Evolutionary conservation across 352 stramenopile genomes (phyloP), one percentile per base, ranked within the genome.

Genomic region (Phytophthora tubulina): DNA sequence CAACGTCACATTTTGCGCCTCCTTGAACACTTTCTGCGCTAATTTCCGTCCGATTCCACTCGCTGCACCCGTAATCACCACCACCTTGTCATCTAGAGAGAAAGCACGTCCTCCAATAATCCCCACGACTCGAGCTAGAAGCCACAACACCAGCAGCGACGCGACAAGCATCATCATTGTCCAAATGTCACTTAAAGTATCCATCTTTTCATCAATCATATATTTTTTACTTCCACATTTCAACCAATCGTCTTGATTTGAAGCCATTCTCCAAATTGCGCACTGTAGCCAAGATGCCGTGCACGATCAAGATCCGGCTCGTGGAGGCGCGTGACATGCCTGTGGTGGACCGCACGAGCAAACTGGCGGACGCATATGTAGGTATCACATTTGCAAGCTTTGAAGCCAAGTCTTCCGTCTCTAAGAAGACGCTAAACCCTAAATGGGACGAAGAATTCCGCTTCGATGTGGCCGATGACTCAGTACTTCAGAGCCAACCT

Each of bases 391-490:
- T 97, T 64, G 90, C 88, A 38, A 91, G 81, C 67, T 94, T 97
- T 59, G 82, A 94, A 55, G 89, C 94, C 79, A 92, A 94, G 71
- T 98, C 94, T 27, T 90, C 79, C 7, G 90, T 98, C 9, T 96
- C 87, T 63, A 90, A 95, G 72, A 98, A 98, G 83, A 98, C 91
- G 44, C 79, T 98, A 7, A 96, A 99, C 82, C 98, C 98, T n/a
- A 85, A 93, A 17, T 99, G 96, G 95, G 94, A 99, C 74, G 96
- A 99, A 75, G 97, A 99, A 74, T 99, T 99, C 77, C 92, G 97
- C 67, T 99, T 99, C 75, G 97, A 99, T 64, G 96, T 99, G 44
- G 93, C 94, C 17, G 97, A 99, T 78, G 98, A 99, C 82, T 98
- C 94, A 15, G 84, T 99, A 27, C 79, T 99, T 31, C 97, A 99